These are phyloP conservation scores for Colletotrichum melonis DNA, from an alignment of 2,329 filamentous ascomycete species.

Conservation along the genomic window DNA sequence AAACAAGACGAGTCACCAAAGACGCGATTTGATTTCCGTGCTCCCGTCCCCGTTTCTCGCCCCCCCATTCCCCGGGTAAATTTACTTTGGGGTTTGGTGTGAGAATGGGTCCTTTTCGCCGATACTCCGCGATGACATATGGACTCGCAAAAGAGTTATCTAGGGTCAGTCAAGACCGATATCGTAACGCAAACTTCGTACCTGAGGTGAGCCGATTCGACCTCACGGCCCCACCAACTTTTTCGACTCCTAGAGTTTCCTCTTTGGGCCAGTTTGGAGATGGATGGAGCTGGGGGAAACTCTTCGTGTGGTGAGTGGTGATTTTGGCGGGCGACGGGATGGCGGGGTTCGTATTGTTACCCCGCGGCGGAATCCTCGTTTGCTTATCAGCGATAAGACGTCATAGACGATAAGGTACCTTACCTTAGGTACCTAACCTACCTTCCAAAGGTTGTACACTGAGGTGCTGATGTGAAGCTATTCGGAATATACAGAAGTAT, in stretches of 20 bases:
- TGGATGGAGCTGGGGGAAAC: background rate
- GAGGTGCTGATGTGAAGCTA: background rate
- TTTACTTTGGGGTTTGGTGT: background rate
- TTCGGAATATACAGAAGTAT: background rate
- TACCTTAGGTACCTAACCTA: background rate
- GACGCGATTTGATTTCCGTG: background rate
- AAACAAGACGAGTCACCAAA: background rate
- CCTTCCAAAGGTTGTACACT: too few relatives aligned
- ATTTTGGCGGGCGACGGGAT: too few relatives aligned
- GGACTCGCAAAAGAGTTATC: too few relatives aligned
- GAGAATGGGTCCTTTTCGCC: background rate
- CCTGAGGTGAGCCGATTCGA: too few relatives aligned
- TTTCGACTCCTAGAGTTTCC: slow-evolving; percentile 14
- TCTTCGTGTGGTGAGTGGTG: background rate
- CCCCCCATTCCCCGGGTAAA: background rate
- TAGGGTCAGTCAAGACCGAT: too few relatives aligned
- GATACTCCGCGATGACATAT: background rate
- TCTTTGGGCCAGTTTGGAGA: slow-evolving; percentile 8
- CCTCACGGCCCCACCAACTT: background rate
- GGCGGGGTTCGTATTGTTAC: slow-evolving; percentile 8
- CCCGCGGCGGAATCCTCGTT: slow-evolving; percentile 22
- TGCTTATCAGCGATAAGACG: slow-evolving; percentile 30
- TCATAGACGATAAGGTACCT: slow-evolving; percentile 6
- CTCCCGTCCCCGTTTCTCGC: background rate
- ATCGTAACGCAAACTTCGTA: too few relatives aligned